Conservation (phyloP, 179 eudicot genomes). For the Dionaea muscipula region DNA sequence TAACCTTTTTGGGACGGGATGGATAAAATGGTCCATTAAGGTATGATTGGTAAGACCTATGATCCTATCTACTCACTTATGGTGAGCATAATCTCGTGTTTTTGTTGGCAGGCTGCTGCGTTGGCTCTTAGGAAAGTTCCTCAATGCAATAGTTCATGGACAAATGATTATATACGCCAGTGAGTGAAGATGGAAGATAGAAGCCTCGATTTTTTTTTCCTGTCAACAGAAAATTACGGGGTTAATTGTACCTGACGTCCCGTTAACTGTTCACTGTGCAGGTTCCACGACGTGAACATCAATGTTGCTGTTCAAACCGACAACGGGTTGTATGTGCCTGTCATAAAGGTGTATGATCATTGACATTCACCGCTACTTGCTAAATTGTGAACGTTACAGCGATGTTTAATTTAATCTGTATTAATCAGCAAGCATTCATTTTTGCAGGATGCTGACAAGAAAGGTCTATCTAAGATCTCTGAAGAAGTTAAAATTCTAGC, state of each 20-base stretch:
- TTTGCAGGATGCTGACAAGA: conserved; percentile 92
- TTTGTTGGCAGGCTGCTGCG: conserved; percentile 74
- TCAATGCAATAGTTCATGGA: conserved; percentile 94
- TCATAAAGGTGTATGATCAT: conserved; percentile 47
- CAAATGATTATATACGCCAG: conserved; percentile 85
- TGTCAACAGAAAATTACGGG: too few relatives aligned
- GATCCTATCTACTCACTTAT: too few relatives aligned
- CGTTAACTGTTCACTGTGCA: conserved; percentile 15
- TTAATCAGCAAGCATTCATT: neutral
- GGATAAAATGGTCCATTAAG: too few relatives aligned
- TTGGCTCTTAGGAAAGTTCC: conserved; percentile 92
- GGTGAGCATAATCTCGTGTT: too few relatives aligned
- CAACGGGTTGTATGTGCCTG: conserved; percentile 85
- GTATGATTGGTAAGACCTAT: too few relatives aligned
- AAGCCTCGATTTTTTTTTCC: too few relatives aligned
- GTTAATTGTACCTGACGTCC: too few relatives aligned
- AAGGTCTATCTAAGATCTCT: conserved; percentile 67
- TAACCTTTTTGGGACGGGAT: too few relatives aligned
- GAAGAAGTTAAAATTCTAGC: conserved; percentile 84
- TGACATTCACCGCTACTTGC: neutral
- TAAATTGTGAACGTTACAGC: neutral
- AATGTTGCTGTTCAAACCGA: conserved; percentile 96
- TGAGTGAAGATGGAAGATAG: conserved; percentile 21
- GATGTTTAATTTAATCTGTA: neutral
- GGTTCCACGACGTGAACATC: conserved; percentile 68